Base-by-base conservation (phyloP, 2,329 filamentous ascomycete species). In the Cercospora nicotianae region DNA sequence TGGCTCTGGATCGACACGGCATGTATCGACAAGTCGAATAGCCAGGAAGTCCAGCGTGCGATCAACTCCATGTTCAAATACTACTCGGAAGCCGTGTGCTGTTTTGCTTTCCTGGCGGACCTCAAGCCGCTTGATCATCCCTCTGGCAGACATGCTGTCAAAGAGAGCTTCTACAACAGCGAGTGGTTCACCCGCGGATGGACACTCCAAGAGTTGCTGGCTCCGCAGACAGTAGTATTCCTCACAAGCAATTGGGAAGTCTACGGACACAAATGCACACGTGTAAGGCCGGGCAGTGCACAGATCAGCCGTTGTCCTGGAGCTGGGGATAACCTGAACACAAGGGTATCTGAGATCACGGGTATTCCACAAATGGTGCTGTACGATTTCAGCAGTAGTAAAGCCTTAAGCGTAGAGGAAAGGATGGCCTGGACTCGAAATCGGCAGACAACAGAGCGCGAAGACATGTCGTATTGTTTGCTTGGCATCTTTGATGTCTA, bases 151-250 rank as follows among this genome's bases (percentile, higher is more conserved):
- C 39, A 45, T 53, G 48, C 10, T 36, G 60, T 31, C 20, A 53
- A 33, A 16, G 48, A 66, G 18, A 45, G 26, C 53, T 61, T 67
- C n/a, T 30, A 55, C 10, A 31, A 60, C 8, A 70, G 70, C 45
- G 39, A 60, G 9, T 75, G 71, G 73, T 74, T 73, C 53, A 67
- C 26, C 12, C 42, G 73, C 28, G 72, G 72, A 7, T 74, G 71
- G 72, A 74, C 72, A 12, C 61, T 74, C 23, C 72, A 73, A 26
- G 61, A 74, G 28, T 62, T 75, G 7, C 65, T 75, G 2, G 72
- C 72, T 1, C 70, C 73, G 1, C 55, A 61, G 12, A 31, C 39
- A 4, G 55, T 72, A 0, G 63, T 72, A 1, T 74, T 74, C 33
- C 66, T 72, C 30, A 64, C 67, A 20, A 45, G 57, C 10, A 57